These are phyloP conservation scores for Apiotrichum gamsii DNA, from an alignment of 1,284 basidiomycete genomes.

Conservation along the genomic window DNA sequence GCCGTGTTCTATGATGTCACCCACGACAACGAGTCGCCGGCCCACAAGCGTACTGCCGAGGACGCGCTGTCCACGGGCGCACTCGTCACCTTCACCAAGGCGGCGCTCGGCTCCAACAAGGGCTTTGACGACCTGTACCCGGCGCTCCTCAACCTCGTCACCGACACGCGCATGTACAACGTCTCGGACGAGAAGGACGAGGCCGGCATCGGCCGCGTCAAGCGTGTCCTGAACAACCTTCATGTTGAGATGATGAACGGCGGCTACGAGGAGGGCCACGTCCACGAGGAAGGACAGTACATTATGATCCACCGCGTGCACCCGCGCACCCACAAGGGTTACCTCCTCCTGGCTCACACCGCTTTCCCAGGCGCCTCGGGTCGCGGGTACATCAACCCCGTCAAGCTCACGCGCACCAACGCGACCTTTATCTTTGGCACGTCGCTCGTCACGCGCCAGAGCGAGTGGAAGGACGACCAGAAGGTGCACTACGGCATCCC, in stretches of 20 bases:
- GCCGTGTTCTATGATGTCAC: slow-evolving; percentile 90
- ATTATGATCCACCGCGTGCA: slow-evolving; percentile 86
- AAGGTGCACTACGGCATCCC: slow-evolving; percentile 66
- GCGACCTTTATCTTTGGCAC: slow-evolving; percentile 76
- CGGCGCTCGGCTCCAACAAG: slow-evolving; percentile 83
- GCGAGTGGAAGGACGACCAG: slow-evolving; percentile 56
- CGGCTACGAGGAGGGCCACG: slow-evolving; percentile 80
- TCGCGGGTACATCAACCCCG: slow-evolving; percentile 70
- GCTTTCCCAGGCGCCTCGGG: slow-evolving; percentile 79
- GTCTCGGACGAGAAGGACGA: slow-evolving; percentile 51
- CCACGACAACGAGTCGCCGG: slow-evolving; percentile 88
- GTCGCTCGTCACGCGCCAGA: slow-evolving; percentile 61
- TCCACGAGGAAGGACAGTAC: slow-evolving; percentile 92
- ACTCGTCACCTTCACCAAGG: slow-evolving; percentile 76
- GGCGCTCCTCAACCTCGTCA: slow-evolving; percentile 76
- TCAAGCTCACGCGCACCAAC: slow-evolving; percentile 70
- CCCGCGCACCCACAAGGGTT: slow-evolving; percentile 82
- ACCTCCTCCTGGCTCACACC: slow-evolving; percentile 80
- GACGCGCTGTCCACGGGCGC: slow-evolving; percentile 88
- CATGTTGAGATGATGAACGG: slow-evolving; percentile 82
- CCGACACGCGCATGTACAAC: slow-evolving; percentile 73
- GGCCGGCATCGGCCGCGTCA: slow-evolving; percentile 63
- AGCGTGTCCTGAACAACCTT: slow-evolving; percentile 75
- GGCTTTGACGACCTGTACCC: slow-evolving; percentile 96
- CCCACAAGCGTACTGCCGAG: slow-evolving; percentile 82